Percentiles rank a stretch among this genome's conserved stretches.
These are phyloP conservation scores for Boletellus deceptivus DNA, from an alignment of 1,284 basidiomycete species.

Conservation along the genomic window DNA sequence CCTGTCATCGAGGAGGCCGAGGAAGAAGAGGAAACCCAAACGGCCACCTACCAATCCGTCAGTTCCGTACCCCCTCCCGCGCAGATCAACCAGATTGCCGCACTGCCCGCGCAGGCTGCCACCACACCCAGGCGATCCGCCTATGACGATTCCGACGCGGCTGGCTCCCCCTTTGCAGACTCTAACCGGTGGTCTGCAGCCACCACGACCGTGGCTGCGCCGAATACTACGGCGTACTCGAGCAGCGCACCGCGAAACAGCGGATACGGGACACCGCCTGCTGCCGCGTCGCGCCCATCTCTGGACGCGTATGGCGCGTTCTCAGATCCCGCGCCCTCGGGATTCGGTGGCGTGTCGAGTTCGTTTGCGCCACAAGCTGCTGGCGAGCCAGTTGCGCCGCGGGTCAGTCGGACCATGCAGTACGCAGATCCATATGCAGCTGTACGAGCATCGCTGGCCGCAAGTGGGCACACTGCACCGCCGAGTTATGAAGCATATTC, in stretches of 20 bases:
- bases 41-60: conserved; percentile 43
- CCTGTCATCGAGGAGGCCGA: conserved; percentile 43
- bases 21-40: conserved; percentile 49
- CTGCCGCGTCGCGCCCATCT: conserved; percentile 53
- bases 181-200: conserved; percentile 47
- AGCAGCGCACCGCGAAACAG: conserved; percentile 25
- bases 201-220: conserved; percentile 31
- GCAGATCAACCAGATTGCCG: conserved; percentile 20
- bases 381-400: conserved; percentile 43
- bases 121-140: conserved; percentile 26
- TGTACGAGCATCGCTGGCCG: conserved; percentile 53
- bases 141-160: conserved; percentile 40
- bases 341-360: conserved; percentile 45
- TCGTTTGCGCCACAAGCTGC: conserved; percentile 32
- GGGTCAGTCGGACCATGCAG: conserved; percentile 84
- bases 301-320: conserved; percentile 88
- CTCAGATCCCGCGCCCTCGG: conserved; percentile 74
- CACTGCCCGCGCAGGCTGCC: conserved; percentile 37
- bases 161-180: conserved; percentile 54
- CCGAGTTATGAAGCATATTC: conserved; percentile 52
- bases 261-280: conserved; percentile 30
- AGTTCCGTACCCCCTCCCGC: conserved; percentile 20
- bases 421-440: conserved; percentile 81
- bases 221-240: conserved; percentile 36
- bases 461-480: conserved; percentile 32